Base-by-base conservation (phyloP, 2,329 filamentous ascomycete species). In the Stagonosporopsis chrysanthemi region DNA sequence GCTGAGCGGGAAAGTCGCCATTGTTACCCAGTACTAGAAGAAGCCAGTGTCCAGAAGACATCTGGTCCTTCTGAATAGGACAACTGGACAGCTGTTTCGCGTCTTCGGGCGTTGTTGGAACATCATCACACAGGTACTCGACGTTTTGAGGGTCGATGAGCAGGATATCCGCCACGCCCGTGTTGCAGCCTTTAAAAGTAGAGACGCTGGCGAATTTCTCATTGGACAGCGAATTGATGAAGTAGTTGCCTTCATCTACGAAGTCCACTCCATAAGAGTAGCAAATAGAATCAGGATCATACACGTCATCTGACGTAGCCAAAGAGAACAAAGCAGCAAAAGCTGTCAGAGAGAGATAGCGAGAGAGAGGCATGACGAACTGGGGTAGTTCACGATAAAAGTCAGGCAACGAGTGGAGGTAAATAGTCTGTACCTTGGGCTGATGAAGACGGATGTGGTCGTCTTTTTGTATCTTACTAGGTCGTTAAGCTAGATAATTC, bases 21-120 rank as follows among this genome's bases (percentile, higher is more conserved):
- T 81, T 81, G 60, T 81, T 79, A 33, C 80, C 80, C 31, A 78
- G 63, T 6, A 82, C 69, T 14, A 81, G 59, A 9, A 82, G 68
- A 4, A 78, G 75, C 76, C 78, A 81, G 31, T 77, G 74, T 6
- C 80, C 80, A 40, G 75, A 74, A n/a, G 61, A 68, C 68, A 82
- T 77, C 49, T 80, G 68, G 43, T 71, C 73, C 64, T 81, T 81
- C 19, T 67, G 56, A 26, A 80, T 71, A 2, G 78, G 77, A 54
- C 79, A 82, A 54, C 73, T 79, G 3, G 80, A 76, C 29, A 79
- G 36, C 60, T 78, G 67, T 7, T 73, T 65, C 2, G 67, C 69
- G 45, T 78, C 65, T 31, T 77, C 76, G 3, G 79, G 79, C 4
- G 69, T 71, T 22, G 80, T 75, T 1, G 69, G 65, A 8, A 80